Base-by-base conservation (phyloP, 2,329 filamentous ascomycete genomes). In the Aspergillus piperis region DNA sequence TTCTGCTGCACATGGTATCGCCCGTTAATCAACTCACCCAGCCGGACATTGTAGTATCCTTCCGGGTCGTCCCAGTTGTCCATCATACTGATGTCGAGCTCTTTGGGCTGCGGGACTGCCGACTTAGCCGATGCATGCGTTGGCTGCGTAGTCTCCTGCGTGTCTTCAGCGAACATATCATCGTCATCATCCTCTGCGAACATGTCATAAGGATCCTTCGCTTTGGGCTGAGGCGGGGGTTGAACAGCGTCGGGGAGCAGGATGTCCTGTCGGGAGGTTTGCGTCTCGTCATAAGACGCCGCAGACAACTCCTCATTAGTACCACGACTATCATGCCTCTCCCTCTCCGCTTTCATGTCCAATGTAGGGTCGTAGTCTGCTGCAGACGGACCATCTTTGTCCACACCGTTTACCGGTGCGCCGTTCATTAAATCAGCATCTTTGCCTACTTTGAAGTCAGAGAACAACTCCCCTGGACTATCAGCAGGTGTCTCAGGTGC, bases 21-120 rank as follows among this genome's bases (percentile, higher is more conserved):
- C 30, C 88, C 88, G 68, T 96, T 90, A 64, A 99, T 83, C 54
- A 98, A 81, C 80, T 99, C 95, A 71, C 94, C 93, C 42, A 92
- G 87, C 59, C 96, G 92, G 60, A 97, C 88, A 77, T 95, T 96
- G 82, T 98, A 99, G 75, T 98, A 98, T 5, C 94, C 95, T 71
- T 99, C 92, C 55, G 90, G 88, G 73, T 98, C 95, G 72, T 96
- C 93, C 88, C 88, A 91, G 61, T 96, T 94, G 71, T 98, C 94
- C 55, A 97, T 85, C 75, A 94, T 90, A 63, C 89, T 91, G 64
- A 88, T 88, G 71, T 86, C 85, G 56, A 87, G 75, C 75, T 89
- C 79, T 76, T 87, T 79, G 66, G 81, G 82, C 74, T 81, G 81
- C 41, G 80, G 80, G 10, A 81, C 71, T 23, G 77, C 80, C 49